phyloP scores from a whole-genome alignment of 108 stramenopile species.

The Schizochytrium sp. region DNA sequence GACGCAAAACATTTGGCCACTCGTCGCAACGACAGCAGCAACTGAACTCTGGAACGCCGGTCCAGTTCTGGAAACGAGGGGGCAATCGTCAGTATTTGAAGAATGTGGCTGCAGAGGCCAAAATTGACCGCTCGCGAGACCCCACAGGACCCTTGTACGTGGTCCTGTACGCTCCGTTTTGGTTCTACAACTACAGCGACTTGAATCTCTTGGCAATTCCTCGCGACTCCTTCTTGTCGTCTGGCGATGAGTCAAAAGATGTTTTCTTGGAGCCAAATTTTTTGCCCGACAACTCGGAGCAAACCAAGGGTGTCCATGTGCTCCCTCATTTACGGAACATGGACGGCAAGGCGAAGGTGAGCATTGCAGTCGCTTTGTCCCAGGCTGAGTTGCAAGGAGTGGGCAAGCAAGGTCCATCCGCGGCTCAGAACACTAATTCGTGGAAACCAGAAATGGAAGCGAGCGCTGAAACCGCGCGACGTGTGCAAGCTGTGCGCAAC shows the following conservation, averaged over 20 bases:
- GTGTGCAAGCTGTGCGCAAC: neutral
- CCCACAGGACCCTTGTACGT: neutral
- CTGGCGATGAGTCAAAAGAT: neutral
- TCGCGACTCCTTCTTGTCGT: neutral
- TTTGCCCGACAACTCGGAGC: neutral
- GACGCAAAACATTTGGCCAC: neutral
- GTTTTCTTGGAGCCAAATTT: neutral
- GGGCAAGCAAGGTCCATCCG: neutral
- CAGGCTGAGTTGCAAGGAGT: neutral
- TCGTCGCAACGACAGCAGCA: neutral
- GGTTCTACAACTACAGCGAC: conserved; percentile 9
- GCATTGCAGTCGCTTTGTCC: neutral
- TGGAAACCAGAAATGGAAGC: no score
- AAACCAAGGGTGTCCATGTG: neutral
- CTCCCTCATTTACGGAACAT: neutral
- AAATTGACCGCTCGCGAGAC: neutral
- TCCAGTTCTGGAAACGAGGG: neutral
- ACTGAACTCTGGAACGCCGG: neutral
- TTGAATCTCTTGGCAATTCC: neutral
- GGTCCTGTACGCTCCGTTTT: neutral
- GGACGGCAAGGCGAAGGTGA: neutral
- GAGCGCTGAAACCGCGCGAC: neutral
- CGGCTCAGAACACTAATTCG: no score
- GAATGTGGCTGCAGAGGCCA: neutral
- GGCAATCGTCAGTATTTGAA: neutral